These are phyloP conservation scores for Sphaerostilbella broomeana DNA, from an alignment of 2,329 filamentous ascomycete species.

Conservation along the genomic window DNA sequence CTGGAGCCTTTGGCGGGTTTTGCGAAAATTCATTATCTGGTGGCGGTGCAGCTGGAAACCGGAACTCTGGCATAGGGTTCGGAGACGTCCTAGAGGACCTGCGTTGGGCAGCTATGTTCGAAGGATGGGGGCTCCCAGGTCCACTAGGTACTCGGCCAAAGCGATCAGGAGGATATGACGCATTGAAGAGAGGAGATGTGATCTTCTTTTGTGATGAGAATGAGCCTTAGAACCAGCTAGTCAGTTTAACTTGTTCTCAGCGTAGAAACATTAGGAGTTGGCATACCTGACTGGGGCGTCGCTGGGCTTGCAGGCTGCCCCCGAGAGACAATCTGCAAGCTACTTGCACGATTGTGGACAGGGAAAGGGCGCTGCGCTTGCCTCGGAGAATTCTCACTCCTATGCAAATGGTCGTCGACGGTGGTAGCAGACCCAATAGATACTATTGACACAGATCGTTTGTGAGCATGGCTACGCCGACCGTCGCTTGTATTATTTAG, in stretches of 20 bases:
- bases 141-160: slow-evolving; percentile 35
- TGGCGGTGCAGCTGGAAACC: slow-evolving; percentile 46
- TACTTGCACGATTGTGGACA: slow-evolving; percentile 71
- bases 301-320: slow-evolving; percentile 38
- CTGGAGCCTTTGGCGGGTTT: slow-evolving; percentile 23
- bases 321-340: slow-evolving; percentile 59
- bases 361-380: slow-evolving; percentile 48
- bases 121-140: slow-evolving; percentile 41
- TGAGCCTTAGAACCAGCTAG: slow-evolving; percentile 2
- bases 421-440: slow-evolving; percentile 58
- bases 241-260: slow-evolving; percentile 3
- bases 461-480: slow-evolving; percentile 52
- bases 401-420: slow-evolving; percentile 40
- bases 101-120: slow-evolving; percentile 29
- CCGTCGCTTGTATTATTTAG: slow-evolving; percentile 25
- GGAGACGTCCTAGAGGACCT: slow-evolving; percentile 36
- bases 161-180: slow-evolving; percentile 48
- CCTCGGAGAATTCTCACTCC: slow-evolving; percentile 35
- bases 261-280: neutral
- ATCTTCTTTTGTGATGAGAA: slow-evolving; percentile 35
- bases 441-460: slow-evolving; percentile 74
- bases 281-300: slow-evolving; percentile 33
- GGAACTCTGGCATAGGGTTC: slow-evolving; percentile 48
- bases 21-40: slow-evolving; percentile 30
- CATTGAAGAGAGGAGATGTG: slow-evolving; percentile 47